Base-by-base conservation (phyloP, 2,329 filamentous ascomycete genomes). In the Alternaria ventricosa region DNA sequence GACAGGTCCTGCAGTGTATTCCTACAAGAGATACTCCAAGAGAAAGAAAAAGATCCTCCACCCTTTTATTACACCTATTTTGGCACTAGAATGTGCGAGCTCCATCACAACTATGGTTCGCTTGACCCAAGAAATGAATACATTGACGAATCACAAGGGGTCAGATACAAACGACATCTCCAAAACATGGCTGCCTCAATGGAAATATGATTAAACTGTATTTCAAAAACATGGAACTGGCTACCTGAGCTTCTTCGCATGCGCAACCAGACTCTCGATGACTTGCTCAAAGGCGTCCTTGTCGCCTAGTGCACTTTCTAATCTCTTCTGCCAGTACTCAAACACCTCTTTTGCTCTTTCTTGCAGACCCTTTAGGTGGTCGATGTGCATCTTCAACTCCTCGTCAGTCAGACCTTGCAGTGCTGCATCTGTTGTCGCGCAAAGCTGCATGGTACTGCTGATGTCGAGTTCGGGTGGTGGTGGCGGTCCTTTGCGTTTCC, bases 231-330 rank as follows among this genome's bases (percentile, higher is more conserved):
- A 18, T 25, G 28, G 15, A 9, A n/a, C 20, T 55, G 13, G 49
- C 60, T 63, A 96, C 76, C 93, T 87, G 60, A 93, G 89, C 82
- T 94, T 93, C 78, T 93, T 87, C 54, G 93, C 93, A 82, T 97
- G 93, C 79, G 94, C 96, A 46, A 97, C 95, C 69, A 98, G 81
- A 79, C 97, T 97, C 82, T 97, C 95, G 85, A 98, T 97, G 15
- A 98, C 95, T 1, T 93, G 94, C 78, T 98, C 95, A 78, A 97
- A 96, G 3, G 94, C 93, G 78, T 97, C 95, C 71, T 96, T 90
- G 77, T 98, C 95, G 44, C 92, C 92, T 68, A 97, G 83, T 73
- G 95, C 93, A 71, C 94, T 93, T 77, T 97, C 94, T 57, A 92
- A 90, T 72, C 90, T 85, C 83, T 92, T 92, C 71, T 92, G 87